Conservation (phyloP, 1,284 basidiomycete species). For the Boletus hoseneyae region DNA sequence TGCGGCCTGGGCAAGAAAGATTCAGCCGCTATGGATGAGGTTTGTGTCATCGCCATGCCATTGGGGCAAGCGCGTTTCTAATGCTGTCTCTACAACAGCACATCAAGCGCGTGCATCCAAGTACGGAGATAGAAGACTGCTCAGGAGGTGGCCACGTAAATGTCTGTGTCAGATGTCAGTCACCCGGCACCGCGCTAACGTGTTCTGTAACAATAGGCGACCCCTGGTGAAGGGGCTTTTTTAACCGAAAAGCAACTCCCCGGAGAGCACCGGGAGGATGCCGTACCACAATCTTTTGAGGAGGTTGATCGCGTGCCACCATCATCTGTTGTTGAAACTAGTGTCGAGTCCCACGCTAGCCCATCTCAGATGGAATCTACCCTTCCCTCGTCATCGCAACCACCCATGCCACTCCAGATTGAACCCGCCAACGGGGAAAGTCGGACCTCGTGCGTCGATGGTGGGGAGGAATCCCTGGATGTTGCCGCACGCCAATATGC, state of each 20-base stretch:
- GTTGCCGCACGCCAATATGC: background rate
- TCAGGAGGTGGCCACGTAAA: background rate
- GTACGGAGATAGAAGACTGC: constrained; percentile 7
- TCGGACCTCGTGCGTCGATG: background rate
- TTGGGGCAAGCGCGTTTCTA: constrained; percentile 1
- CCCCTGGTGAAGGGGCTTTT: background rate
- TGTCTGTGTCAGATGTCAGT: constrained; percentile 3
- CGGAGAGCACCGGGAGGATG: background rate
- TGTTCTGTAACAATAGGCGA: constrained; percentile 5
- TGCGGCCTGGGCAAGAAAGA: constrained; percentile 23
- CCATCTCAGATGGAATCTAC: constrained; percentile 2
- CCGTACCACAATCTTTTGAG: background rate
- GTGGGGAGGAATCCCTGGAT: background rate
- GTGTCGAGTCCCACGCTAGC: background rate
- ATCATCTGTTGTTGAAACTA: background rate
- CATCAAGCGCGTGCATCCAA: constrained; percentile 17
- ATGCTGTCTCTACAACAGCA: constrained; percentile 20
- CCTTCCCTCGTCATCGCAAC: background rate
- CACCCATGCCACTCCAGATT: background rate
- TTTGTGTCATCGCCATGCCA: constrained; percentile 11
- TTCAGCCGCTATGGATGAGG: constrained; percentile 21
- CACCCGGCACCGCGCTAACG: constrained; percentile 8
- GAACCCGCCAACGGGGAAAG: background rate
- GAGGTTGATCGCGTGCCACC: background rate
- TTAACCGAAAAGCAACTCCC: background rate